Conservation (phyloP, 345 rosid genomes). For the Citrus unshiu region DNA sequence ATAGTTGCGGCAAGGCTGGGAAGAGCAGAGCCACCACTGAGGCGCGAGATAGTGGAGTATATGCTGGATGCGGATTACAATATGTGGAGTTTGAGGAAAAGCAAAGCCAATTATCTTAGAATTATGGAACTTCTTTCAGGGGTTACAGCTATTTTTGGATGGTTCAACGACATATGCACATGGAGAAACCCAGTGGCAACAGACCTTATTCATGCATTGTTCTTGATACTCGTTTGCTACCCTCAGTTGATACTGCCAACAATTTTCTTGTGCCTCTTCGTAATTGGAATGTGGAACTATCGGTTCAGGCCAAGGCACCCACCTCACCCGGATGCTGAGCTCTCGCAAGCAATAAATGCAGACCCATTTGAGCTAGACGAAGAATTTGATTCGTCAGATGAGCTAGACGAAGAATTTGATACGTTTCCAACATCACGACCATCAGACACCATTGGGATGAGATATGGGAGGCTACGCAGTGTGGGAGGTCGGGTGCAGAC, state of each 20-base stretch:
- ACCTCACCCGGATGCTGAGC: constrained; percentile 85
- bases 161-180: constrained; percentile 76
- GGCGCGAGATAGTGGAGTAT: constrained; percentile 82
- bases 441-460: constrained; percentile 55
- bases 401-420: constrained; percentile 95
- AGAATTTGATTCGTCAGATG: constrained; percentile 81
- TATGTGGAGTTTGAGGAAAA: constrained; percentile 88
- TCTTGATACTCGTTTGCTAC: constrained; percentile 78
- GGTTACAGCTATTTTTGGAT: constrained; percentile 55
- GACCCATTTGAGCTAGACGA: constrained; percentile 79
- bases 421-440: constrained; percentile 59
- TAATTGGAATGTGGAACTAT: constrained; percentile 90
- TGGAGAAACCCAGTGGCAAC: constrained; percentile 93
- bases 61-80: constrained; percentile 90
- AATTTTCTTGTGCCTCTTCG: constrained; percentile 75
- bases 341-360: constrained; percentile 68
- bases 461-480: constrained; percentile 79
- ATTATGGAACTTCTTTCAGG: constrained; percentile 75
- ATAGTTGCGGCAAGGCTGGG: constrained; percentile 74
- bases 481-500: constrained; percentile 88
- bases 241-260: constrained; percentile 89
- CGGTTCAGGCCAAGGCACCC: constrained; percentile 83
- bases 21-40: constrained; percentile 87
- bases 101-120: constrained; percentile 87
- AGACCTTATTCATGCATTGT: constrained; percentile 59